A percentile compares a stretch with the other conserved stretches of the same genome.
These are phyloP conservation scores for Colletotrichum tamarilloi DNA, from an alignment of 2,329 filamentous ascomycete genomes.

Conservation along the genomic window DNA sequence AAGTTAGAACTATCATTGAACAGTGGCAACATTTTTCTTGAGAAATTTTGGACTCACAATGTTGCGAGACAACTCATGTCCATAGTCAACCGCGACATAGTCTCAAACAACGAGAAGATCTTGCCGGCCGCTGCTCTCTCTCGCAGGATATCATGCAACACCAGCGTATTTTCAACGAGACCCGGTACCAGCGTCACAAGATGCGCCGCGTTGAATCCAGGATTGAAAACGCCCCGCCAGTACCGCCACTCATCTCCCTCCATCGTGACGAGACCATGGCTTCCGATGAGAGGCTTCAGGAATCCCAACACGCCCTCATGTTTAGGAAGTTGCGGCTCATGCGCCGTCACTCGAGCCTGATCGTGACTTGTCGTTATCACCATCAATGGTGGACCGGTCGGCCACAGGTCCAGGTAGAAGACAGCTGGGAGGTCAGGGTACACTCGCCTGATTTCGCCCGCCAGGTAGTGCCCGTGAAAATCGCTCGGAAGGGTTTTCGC, in stretches of 20 bases:
- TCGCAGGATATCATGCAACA: conserved; percentile 40
- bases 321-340: conserved; percentile 39
- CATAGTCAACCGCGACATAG: conserved; percentile 50
- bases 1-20: not conserved
- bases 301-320: conserved; percentile 43
- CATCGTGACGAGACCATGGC: conserved; percentile 44
- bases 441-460: not conserved
- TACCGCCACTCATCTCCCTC: conserved; percentile 43
- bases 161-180: conserved; percentile 49
- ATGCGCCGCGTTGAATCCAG: conserved; percentile 49
- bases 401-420: conserved; percentile 44
- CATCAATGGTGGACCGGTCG: conserved; percentile 37
- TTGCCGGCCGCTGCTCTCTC: not conserved
- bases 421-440: not conserved
- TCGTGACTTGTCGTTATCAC: conserved; percentile 25
- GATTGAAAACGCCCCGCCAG: conserved; percentile 47
- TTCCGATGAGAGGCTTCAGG: conserved; percentile 45
- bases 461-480: conserved; percentile 3
- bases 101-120: conserved; percentile 44
- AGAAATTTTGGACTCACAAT: conserved; percentile 36
- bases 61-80: conserved; percentile 51
- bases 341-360: conserved; percentile 32
- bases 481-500: not conserved
- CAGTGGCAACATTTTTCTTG: not conserved
- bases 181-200: conserved; percentile 47